A percentile compares a stretch with the other conserved stretches of the same genome.
These are phyloP conservation scores for Saccharomycopsis fibuligera DNA, from an alignment of 805 yeast genomes.

Conservation along the genomic window DNA sequence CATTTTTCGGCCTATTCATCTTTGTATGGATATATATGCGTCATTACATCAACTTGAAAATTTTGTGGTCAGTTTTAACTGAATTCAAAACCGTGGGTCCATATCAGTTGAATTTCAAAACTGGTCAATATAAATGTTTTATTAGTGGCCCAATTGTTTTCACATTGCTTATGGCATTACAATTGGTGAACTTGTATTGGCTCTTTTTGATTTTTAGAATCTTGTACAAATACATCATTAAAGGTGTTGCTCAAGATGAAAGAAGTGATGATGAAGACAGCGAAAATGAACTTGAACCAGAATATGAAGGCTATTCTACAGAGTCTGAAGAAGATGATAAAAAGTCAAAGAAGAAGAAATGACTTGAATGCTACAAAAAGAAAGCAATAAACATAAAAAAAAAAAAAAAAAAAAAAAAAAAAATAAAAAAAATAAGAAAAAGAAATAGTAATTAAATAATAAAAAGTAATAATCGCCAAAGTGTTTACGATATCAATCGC, in stretches of 20 bases:
- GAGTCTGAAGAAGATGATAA: constrained; percentile 7
- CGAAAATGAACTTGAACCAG: constrained; percentile 23
- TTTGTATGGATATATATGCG: constrained; percentile 80
- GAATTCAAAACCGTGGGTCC: constrained; percentile 85
- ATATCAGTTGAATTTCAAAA: constrained; percentile 71
- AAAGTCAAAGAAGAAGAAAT: background rate
- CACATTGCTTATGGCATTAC: constrained; percentile 67
- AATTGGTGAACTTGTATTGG: constrained; percentile 86
- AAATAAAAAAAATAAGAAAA: too few relatives aligned
- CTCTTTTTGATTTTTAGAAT: constrained; percentile 74
- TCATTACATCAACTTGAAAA: constrained; percentile 74
- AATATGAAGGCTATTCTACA: constrained; percentile 16
- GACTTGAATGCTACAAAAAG: background rate
- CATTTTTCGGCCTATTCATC: constrained; percentile 65
- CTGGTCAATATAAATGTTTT: constrained; percentile 95
- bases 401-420: too few relatives aligned
- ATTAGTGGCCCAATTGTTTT: constrained; percentile 90
- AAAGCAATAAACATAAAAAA: too few relatives aligned
- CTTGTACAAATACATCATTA: constrained; percentile 54
- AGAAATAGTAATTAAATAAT: too few relatives aligned
- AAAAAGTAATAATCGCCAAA: too few relatives aligned
- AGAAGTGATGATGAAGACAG: constrained; percentile 83
- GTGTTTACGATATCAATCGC: background rate
- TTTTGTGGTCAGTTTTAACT: constrained; percentile 78
- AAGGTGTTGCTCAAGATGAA: constrained; percentile 66